Evolutionary conservation across 192 early-diverging fungal species (phyloP).

Genomic region (Piromyces sp.): DNA sequence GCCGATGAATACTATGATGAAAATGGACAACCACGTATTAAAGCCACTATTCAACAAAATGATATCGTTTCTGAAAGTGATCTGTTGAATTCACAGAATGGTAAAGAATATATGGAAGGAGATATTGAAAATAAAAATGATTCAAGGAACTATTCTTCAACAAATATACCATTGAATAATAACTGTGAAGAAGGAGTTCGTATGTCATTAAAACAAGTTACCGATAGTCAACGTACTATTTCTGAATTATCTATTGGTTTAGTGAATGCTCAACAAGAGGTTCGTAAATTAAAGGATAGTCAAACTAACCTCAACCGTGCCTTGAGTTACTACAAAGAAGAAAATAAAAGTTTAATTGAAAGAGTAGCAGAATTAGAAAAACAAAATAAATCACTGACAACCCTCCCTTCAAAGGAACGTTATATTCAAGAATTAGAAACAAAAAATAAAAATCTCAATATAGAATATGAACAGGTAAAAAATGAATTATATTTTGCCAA

Average conservation of each 20-base stretch:
- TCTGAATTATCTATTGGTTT: neutral
- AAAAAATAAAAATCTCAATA: neutral
- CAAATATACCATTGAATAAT: neutral
- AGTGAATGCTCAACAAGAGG: neutral
- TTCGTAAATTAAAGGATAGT: neutral
- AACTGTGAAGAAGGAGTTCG: neutral
- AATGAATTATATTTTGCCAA: neutral
- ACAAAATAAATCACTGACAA: neutral
- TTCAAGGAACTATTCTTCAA: neutral
- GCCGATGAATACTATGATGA: neutral
- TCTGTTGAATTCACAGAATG: neutral
- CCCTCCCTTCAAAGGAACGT: neutral
- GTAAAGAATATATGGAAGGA: neutral
- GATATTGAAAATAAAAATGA: neutral
- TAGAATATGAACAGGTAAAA: neutral
- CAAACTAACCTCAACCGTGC: neutral
- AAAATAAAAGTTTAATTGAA: neutral
- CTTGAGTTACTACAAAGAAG: neutral
- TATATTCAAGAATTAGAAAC: neutral
- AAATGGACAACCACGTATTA: neutral
- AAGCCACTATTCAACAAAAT: neutral
- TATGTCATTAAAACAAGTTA: neutral
- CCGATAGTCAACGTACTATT: neutral
- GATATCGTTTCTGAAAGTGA: neutral
- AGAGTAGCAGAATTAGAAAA: neutral